These are phyloP conservation scores for Chenopodium album DNA, from an alignment of 148 eudicot genomes.

Conservation along the genomic window DNA sequence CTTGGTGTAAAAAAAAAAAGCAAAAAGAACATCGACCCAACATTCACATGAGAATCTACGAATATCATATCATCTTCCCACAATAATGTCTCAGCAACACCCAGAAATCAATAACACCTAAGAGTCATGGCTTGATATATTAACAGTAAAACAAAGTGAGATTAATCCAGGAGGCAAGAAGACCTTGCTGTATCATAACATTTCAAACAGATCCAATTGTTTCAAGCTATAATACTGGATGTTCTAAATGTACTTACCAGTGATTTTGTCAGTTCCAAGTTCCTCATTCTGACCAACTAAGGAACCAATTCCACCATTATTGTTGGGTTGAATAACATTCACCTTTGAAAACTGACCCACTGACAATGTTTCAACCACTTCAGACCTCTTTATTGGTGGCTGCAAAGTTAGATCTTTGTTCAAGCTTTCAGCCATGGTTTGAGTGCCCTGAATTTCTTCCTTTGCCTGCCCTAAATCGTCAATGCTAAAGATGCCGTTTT, in stretches of 20 bases:
- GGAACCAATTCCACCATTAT: slow-evolving; percentile 2
- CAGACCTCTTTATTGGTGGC: slow-evolving; percentile 2
- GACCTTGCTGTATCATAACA: neutral
- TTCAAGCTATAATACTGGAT: neutral
- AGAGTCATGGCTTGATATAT: neutral
- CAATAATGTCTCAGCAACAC: neutral
- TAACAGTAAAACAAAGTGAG: neutral
- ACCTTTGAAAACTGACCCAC: slow-evolving; percentile 11
- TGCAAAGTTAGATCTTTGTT: slow-evolving; percentile 1
- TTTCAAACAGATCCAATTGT: neutral
- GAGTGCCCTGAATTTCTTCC: slow-evolving; percentile 14
- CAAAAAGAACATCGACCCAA: neutral
- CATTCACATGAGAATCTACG: neutral
- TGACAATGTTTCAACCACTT: slow-evolving; percentile 19
- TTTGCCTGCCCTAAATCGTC: slow-evolving; percentile 29
- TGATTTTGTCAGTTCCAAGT: slow-evolving; percentile 1
- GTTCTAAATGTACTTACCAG: slow-evolving; percentile 16
- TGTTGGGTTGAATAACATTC: neutral
- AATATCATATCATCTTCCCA: neutral
- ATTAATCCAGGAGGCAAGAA: neutral
- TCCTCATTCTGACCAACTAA: neutral
- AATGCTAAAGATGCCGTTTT: slow-evolving; percentile 21
- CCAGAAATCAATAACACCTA: neutral
- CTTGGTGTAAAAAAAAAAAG: neutral
- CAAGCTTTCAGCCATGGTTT: neutral